Conservation (phyloP, 805 yeast species). For the Lachancea kluyveri region DNA sequence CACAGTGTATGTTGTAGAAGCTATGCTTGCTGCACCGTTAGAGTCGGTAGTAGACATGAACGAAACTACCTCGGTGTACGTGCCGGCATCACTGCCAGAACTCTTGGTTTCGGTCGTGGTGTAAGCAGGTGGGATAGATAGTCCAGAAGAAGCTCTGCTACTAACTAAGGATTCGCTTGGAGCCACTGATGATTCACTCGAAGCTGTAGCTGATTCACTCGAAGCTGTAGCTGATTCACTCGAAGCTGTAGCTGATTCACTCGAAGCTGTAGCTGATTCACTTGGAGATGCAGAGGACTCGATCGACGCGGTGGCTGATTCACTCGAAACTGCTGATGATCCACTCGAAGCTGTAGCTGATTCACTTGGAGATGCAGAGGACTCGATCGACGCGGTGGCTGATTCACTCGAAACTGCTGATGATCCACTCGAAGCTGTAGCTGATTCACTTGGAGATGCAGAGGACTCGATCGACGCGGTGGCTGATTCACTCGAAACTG, state of each 20-base stretch:
- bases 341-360: not conserved
- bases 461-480: not conserved
- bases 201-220: not conserved
- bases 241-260: not conserved
- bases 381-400: not conserved
- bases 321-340: not conserved
- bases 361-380: not conserved
- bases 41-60: constrained; percentile 1
- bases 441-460: not conserved
- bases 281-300: not conserved
- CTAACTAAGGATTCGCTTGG: no score
- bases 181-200: not conserved
- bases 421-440: not conserved
- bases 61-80: constrained; percentile 3
- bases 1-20: constrained; percentile 1
- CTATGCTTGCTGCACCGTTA: not conserved
- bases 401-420: not conserved
- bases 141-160: no score
- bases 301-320: not conserved
- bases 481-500: not conserved
- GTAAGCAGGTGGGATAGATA: constrained; percentile 1
- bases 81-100: no score
- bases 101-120: no score
- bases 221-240: not conserved
- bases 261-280: not conserved